A percentile compares a stretch with the other conserved stretches of the same genome.
Conservation (phyloP, 768 basidiomycete species). For the Phylloporus rhodoxanthus region DNA sequence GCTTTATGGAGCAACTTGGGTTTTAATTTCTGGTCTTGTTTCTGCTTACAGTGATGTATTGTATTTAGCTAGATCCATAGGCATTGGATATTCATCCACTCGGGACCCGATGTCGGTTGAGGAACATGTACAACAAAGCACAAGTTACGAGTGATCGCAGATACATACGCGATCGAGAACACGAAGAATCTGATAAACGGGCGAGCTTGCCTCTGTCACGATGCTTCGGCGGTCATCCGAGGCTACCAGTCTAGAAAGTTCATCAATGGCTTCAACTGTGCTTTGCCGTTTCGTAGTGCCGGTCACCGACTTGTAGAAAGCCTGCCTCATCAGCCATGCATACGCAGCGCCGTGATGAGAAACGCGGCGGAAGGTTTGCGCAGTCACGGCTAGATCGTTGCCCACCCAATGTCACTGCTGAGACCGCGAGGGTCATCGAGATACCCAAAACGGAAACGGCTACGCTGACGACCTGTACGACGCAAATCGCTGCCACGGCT, state of each 20-base stretch:
- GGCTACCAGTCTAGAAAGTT: conserved; percentile 29
- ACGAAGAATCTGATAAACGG: conserved; percentile 57
- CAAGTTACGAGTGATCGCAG: conserved; percentile 70
- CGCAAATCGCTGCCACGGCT: conserved; percentile 73
- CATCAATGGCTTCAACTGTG: conserved; percentile 12
- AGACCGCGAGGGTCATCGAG: conserved; percentile 14
- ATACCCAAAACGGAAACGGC: conserved; percentile 46
- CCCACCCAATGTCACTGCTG: not conserved
- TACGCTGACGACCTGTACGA: conserved; percentile 64
- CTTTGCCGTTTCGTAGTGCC: conserved; percentile 39
- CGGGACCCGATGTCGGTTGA: not conserved
- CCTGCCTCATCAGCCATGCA: conserved; percentile 47
- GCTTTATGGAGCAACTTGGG: conserved; percentile 64
- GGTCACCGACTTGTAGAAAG: conserved; percentile 49
- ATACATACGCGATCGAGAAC: conserved; percentile 67
- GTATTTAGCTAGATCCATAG: not conserved
- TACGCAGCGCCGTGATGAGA: conserved; percentile 49
- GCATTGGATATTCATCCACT: too few species aligned
- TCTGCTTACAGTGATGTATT: not conserved
- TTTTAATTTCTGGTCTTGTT: conserved; percentile 25
- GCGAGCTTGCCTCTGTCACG: conserved; percentile 32
- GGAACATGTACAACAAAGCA: not conserved
- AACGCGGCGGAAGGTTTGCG: conserved; percentile 66
- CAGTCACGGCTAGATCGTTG: conserved; percentile 46
- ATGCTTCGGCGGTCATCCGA: conserved; percentile 21